These are phyloP conservation scores for Aspergillus campestris DNA, from an alignment of 495 filamentous ascomycete species.

Conservation along the genomic window DNA sequence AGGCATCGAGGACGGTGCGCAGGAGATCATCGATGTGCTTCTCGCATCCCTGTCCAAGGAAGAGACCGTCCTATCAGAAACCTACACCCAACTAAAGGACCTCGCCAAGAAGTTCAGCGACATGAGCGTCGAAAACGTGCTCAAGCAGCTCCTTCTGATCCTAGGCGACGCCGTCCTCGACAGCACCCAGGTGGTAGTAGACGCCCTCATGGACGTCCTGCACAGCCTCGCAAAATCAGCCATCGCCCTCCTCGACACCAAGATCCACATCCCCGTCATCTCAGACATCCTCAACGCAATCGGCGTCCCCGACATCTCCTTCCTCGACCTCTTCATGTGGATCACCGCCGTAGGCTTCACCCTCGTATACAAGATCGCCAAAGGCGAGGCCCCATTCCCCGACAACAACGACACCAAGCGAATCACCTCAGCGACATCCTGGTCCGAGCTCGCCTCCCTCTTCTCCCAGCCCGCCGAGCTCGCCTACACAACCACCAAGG, in stretches of 20 bases:
- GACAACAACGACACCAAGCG: not conserved
- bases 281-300: slow-evolving; percentile 6
- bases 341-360: slow-evolving; percentile 1
- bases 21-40: not conserved
- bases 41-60: not conserved
- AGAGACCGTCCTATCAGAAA: not conserved
- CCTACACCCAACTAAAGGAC: not conserved
- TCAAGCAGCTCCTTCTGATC: not conserved
- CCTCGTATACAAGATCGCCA: slow-evolving; percentile 3
- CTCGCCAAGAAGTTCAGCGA: not conserved
- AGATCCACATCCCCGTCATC: slow-evolving; percentile 10
- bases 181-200: slow-evolving; percentile 1
- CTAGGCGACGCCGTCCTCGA: not conserved
- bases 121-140: not conserved
- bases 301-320: slow-evolving; percentile 4
- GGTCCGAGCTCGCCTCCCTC: too few species aligned
- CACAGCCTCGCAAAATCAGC: not conserved
- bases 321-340: slow-evolving; percentile 6
- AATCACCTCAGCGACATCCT: too few species aligned
- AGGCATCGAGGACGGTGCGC: not conserved
- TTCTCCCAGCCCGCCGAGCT: too few species aligned
- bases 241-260: not conserved
- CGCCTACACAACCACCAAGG: too few species aligned
- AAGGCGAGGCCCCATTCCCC: not conserved
- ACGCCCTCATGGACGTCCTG: slow-evolving; percentile 5